Evolutionary conservation across 306 rosid species (phyloP).

Genomic region (Gynostemma pentaphyllum): DNA sequence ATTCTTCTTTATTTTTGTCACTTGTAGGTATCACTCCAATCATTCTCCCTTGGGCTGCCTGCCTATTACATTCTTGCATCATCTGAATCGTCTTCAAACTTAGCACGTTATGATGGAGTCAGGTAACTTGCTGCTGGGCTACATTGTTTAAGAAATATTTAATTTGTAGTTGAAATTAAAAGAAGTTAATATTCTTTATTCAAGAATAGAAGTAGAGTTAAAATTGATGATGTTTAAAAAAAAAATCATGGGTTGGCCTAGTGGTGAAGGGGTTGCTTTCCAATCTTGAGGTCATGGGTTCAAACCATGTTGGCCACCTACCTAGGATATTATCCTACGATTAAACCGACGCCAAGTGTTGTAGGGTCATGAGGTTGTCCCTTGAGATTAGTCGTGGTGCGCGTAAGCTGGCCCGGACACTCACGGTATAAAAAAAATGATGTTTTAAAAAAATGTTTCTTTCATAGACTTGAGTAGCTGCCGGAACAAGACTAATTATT

Average conservation of each 20-base stretch:
- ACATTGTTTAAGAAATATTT: background rate
- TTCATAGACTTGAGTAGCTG: background rate
- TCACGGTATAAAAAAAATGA: too few relatives aligned
- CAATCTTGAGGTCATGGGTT: too few relatives aligned
- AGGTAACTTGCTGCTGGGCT: slow-evolving; percentile 33
- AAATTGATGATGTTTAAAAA: background rate
- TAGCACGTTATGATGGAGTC: slow-evolving; percentile 91
- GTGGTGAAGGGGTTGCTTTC: too few relatives aligned
- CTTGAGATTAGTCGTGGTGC: too few relatives aligned
- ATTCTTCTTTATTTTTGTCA: slow-evolving; percentile 6
- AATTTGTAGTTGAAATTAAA: background rate
- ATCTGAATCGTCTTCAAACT: slow-evolving; percentile 90
- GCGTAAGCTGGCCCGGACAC: too few relatives aligned
- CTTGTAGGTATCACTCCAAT: slow-evolving; percentile 77
- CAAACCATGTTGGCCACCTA: too few relatives aligned
- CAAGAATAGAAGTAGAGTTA: background rate
- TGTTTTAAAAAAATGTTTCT: background rate
- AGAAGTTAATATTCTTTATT: background rate
- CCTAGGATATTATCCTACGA: too few relatives aligned
- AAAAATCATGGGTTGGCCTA: too few relatives aligned
- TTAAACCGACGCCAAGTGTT: too few relatives aligned
- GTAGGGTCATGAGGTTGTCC: too few relatives aligned
- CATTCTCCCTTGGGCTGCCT: slow-evolving; percentile 94
- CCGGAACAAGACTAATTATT: background rate
- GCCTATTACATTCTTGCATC: slow-evolving; percentile 91